These are phyloP conservation scores for Eimeria zaria DNA, from an alignment of 169 alveolate genomes.

Conservation along the genomic window DNA sequence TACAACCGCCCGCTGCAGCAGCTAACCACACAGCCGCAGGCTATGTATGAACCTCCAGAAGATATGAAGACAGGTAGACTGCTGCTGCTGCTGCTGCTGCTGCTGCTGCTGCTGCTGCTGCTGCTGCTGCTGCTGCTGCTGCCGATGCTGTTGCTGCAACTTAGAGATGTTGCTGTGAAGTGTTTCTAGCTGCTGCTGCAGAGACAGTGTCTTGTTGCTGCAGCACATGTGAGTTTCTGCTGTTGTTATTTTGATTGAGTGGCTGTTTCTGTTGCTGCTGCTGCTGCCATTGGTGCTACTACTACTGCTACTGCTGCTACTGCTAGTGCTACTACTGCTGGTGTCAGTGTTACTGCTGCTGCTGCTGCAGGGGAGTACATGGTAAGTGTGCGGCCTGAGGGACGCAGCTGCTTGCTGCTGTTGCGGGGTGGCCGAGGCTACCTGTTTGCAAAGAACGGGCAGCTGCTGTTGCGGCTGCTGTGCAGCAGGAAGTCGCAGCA, in stretches of 20 bases:
- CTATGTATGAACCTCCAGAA: constrained; percentile 10
- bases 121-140: neutral
- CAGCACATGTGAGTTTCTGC: too few relatives aligned
- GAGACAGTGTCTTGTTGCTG: neutral
- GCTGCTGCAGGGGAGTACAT: constrained; percentile 46
- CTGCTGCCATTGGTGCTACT: neutral
- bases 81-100: constrained; percentile 29
- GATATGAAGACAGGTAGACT: neutral
- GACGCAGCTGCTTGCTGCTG: constrained; percentile 54
- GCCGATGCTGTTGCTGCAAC: too few relatives aligned
- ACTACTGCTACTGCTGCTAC: constrained; percentile 6
- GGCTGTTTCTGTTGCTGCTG: neutral
- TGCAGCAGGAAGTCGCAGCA: constrained; percentile 22
- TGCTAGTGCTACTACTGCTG: neutral
- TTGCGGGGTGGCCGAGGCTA: constrained; percentile 31
- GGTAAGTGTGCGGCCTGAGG: constrained; percentile 74
- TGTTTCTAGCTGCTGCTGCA: neutral
- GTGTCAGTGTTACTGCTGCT: constrained; percentile 19
- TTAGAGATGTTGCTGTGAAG: neutral
- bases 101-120: constrained; percentile 38
- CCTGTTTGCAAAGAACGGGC: constrained; percentile 8
- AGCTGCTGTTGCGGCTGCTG: constrained; percentile 40
- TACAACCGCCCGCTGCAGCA: constrained; percentile 26
- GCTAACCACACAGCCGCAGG: constrained; percentile 38
- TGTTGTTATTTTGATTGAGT: too few relatives aligned